Conservation (phyloP, 2,329 filamentous ascomycete genomes). For the Onygenales sp. region DNA sequence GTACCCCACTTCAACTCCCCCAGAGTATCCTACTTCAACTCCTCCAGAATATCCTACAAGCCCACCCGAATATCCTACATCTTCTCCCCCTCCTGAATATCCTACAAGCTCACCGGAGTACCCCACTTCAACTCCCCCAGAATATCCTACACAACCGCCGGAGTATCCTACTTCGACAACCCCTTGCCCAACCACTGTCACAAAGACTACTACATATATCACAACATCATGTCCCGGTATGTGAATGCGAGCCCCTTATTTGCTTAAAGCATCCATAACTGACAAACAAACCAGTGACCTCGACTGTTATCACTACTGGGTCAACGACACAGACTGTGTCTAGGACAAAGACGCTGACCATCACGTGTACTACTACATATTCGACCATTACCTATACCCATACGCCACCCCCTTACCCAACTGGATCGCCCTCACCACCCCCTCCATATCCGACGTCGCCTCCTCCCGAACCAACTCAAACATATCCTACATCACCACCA, state of each 20-base stretch:
- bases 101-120: not conserved
- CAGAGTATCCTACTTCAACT: slow-evolving; percentile 1
- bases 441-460: not conserved
- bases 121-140: not conserved
- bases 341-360: slow-evolving; percentile 16
- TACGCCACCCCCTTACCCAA: not conserved
- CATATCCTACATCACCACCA: not conserved
- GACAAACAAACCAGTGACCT: slow-evolving; percentile 15
- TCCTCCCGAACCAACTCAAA: not conserved
- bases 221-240: slow-evolving; percentile 23
- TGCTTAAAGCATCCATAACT: slow-evolving; percentile 1
- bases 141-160: not conserved
- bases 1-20: slow-evolving; percentile 5
- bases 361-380: slow-evolving; percentile 14
- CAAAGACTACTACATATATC: slow-evolving; percentile 13
- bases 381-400: not conserved
- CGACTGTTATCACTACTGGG: slow-evolving; percentile 15
- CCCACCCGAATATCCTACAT: slow-evolving; percentile 4
- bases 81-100: no score
- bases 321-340: slow-evolving; percentile 15
- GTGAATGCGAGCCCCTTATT: slow-evolving; percentile 1
- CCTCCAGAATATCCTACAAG: slow-evolving; percentile 3
- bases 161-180: not conserved
- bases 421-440: slow-evolving; percentile 2
- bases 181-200: slow-evolving; percentile 2